phyloP scores from a whole-genome alignment of 2,329 filamentous ascomycete species.

The Tolypocladium inflatum region DNA sequence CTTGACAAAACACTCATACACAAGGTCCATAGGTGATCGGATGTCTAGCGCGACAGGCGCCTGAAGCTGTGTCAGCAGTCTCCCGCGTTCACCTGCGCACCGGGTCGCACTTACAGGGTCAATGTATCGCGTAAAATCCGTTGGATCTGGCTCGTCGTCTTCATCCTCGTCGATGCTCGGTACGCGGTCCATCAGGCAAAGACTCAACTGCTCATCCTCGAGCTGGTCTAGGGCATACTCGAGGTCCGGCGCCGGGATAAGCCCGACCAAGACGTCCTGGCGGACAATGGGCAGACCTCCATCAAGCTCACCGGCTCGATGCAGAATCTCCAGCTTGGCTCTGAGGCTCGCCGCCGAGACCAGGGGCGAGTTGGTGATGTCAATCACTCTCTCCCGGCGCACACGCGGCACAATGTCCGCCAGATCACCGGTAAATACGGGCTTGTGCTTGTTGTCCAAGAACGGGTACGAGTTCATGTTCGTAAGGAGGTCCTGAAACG shows the following conservation, averaged over 20 bases:
- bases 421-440: slow-evolving; percentile 79
- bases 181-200: slow-evolving; percentile 75
- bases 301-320: slow-evolving; percentile 81
- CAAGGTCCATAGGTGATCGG: slow-evolving; percentile 82
- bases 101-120: slow-evolving; percentile 56
- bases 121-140: slow-evolving; percentile 84
- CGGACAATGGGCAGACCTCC: slow-evolving; percentile 83
- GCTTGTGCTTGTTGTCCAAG: slow-evolving; percentile 92
- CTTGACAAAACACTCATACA: slow-evolving; percentile 95
- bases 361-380: slow-evolving; percentile 74
- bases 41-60: slow-evolving; percentile 84
- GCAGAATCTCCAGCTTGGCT: slow-evolving; percentile 69
- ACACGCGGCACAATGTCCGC: slow-evolving; percentile 75
- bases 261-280: slow-evolving; percentile 68
- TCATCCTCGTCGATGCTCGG: slow-evolving; percentile 55
- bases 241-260: slow-evolving; percentile 90
- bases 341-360: slow-evolving; percentile 71
- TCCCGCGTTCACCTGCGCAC: rapidly evolving
- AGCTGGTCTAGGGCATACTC: slow-evolving; percentile 87
- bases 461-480: slow-evolving; percentile 98
- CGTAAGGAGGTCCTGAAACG: slow-evolving; percentile 67
- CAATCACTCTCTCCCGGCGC: slow-evolving; percentile 70
- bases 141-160: slow-evolving; percentile 53
- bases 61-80: slow-evolving; percentile 24
- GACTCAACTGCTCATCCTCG: slow-evolving; percentile 58